These are phyloP conservation scores for Vickermania ingenoplastis DNA, from an alignment of 208 protist genomes.

Conservation along the genomic window DNA sequence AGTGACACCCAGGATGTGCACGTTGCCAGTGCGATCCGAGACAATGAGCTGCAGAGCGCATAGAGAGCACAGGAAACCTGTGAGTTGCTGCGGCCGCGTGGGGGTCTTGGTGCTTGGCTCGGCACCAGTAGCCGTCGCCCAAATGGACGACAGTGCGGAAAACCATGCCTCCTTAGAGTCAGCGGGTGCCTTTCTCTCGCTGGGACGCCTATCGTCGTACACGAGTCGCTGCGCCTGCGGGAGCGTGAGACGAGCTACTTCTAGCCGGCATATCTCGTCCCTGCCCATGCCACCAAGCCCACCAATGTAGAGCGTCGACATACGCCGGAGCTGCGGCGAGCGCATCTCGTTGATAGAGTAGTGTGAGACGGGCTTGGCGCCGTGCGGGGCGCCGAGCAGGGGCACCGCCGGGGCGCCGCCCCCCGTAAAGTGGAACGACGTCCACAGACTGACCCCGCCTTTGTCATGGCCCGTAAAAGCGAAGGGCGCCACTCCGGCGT, in stretches of 20 bases:
- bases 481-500: conserved; percentile 29
- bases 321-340: background rate
- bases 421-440: background rate
- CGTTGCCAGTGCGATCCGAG: background rate
- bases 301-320: background rate
- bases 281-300: too few species aligned
- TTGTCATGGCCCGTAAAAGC: conserved; percentile 43
- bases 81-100: background rate
- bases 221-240: too few species aligned
- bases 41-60: background rate
- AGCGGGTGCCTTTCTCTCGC: too few species aligned
- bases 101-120: too few species aligned
- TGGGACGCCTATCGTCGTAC: too few species aligned
- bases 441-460: conserved; percentile 17
- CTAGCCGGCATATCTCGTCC: too few species aligned
- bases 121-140: background rate
- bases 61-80: background rate
- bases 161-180: background rate
- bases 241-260: too few species aligned
- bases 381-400: background rate
- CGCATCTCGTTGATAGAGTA: background rate
- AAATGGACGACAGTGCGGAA: background rate
- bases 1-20: background rate
- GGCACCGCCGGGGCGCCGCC: background rate
- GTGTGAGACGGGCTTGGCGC: background rate